A percentile compares a stretch with the other conserved stretches of the same genome.
Conservation (phyloP, 495 filamentous ascomycete species). For the Chaetomium tenue region DNA sequence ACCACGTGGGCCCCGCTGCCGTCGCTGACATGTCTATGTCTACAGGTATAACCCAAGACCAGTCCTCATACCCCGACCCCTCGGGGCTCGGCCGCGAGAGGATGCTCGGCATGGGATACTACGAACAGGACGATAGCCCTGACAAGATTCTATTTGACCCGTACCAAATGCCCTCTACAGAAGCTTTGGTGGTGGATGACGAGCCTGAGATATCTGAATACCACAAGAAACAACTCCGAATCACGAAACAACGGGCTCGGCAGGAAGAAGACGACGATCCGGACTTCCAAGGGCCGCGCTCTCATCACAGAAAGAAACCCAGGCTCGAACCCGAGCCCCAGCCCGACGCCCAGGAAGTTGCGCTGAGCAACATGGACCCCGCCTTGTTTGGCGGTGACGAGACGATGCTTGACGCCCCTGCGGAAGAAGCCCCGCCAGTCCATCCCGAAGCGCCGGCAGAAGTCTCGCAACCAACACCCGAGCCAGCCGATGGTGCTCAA, state of each 20-base stretch:
- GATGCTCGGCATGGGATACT: slow-evolving; percentile 56
- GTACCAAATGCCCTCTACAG: slow-evolving; percentile 46
- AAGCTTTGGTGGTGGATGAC: slow-evolving; percentile 36
- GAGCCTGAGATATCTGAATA: slow-evolving; percentile 48
- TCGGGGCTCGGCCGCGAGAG: slow-evolving; percentile 43
- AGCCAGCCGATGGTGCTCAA: slow-evolving; percentile 17
- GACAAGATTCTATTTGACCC: slow-evolving; percentile 52
- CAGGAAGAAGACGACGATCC: slow-evolving; percentile 49
- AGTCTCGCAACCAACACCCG: neutral
- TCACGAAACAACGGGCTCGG: slow-evolving; percentile 47
- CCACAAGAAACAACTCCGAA: slow-evolving; percentile 47
- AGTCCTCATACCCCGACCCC: slow-evolving; percentile 50
- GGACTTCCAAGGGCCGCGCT: slow-evolving; percentile 42
- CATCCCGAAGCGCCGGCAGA: slow-evolving; percentile 11
- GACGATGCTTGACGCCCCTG: slow-evolving; percentile 25
- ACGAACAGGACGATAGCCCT: slow-evolving; percentile 52
- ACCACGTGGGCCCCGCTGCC: slow-evolving; percentile 21
- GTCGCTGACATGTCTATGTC: slow-evolving; percentile 36
- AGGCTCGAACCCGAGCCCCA: slow-evolving; percentile 23
- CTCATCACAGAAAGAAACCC: slow-evolving; percentile 41
- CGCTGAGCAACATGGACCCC: slow-evolving; percentile 43
- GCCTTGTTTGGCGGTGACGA: slow-evolving; percentile 33
- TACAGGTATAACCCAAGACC: slow-evolving; percentile 32
- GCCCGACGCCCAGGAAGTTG: slow-evolving; percentile 29
- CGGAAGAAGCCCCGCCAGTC: slow-evolving; percentile 16